Evolutionary conservation across 352 stramenopile species (phyloP).

Genomic region (Pythium plurisporium): DNA sequence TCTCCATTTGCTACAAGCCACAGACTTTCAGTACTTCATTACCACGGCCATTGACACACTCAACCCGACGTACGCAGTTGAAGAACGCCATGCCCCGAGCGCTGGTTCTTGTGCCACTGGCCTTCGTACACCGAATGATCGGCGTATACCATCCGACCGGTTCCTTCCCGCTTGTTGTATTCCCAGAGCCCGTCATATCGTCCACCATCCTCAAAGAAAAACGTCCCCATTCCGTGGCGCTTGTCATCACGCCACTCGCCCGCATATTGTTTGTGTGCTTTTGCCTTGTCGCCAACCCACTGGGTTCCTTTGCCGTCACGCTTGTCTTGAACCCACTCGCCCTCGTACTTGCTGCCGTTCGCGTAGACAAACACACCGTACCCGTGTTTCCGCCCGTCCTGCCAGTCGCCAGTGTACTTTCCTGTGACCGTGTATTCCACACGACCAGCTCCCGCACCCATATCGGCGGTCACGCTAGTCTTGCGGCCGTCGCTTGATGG

Average conservation of each 20-base stretch:
- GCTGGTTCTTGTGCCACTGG: conserved; percentile 67
- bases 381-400: conserved; percentile 90
- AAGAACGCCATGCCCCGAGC: conserved; percentile 66
- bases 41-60: not conserved
- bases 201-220: conserved; percentile 79
- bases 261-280: conserved; percentile 75
- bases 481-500: conserved; percentile 19
- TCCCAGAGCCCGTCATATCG: conserved; percentile 82
- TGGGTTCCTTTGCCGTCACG: conserved; percentile 79
- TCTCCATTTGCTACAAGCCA: conserved; percentile 66
- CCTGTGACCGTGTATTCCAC: conserved; percentile 61
- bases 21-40: not conserved
- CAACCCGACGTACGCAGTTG: conserved; percentile 39
- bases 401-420: conserved; percentile 93
- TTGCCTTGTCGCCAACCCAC: conserved; percentile 71
- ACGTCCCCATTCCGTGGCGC: conserved; percentile 71
- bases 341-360: conserved; percentile 91
- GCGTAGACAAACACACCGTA: conserved; percentile 86
- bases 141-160: conserved; percentile 73
- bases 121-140: conserved; percentile 89
- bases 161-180: conserved; percentile 69
- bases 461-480: conserved; percentile 22
- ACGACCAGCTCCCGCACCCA: conserved; percentile 25
- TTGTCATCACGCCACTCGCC: conserved; percentile 75
- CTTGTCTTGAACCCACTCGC: conserved; percentile 75